Conservation (phyloP, 2,329 filamentous ascomycete species). For the Fusarium protoensiforme region DNA sequence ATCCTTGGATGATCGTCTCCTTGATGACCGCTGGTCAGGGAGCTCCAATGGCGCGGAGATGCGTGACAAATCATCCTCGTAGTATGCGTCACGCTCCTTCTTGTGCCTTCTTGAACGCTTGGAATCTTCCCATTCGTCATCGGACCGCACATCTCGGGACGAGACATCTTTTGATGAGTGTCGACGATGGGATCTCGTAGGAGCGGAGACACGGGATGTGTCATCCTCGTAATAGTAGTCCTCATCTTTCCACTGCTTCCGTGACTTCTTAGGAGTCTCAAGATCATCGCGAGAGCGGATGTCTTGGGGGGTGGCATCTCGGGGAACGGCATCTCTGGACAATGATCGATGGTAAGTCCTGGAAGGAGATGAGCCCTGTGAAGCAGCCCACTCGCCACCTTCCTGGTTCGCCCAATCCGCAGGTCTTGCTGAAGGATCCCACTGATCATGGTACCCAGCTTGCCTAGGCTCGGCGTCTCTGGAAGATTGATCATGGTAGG, state of each 20-base stretch:
- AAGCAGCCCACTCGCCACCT: slow-evolving; percentile 44
- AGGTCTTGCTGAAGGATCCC: not conserved
- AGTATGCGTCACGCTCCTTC: slow-evolving; percentile 26
- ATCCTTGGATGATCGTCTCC: slow-evolving; percentile 27
- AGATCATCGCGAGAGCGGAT: slow-evolving; percentile 28
- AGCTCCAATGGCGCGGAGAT: slow-evolving; percentile 20
- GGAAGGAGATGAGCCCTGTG: slow-evolving; percentile 38
- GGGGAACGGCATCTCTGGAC: not conserved
- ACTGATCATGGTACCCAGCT: not conserved
- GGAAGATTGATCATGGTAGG: not conserved
- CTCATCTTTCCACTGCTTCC: slow-evolving; percentile 23
- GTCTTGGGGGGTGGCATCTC: slow-evolving; percentile 23
- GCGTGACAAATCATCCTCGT: slow-evolving; percentile 24
- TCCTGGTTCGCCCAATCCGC: not conserved
- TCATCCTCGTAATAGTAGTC: slow-evolving; percentile 32
- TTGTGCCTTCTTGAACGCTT: slow-evolving; percentile 30
- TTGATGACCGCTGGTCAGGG: slow-evolving; percentile 23
- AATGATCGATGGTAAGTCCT: slow-evolving; percentile 6
- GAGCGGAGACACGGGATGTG: slow-evolving; percentile 25
- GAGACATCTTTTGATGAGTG: slow-evolving; percentile 29
- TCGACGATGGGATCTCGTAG: slow-evolving; percentile 21
- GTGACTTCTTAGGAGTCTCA: slow-evolving; percentile 11
- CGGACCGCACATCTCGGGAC: slow-evolving; percentile 32
- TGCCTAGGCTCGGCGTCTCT: slow-evolving; percentile 11
- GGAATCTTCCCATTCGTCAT: slow-evolving; percentile 30